Evolutionary conservation across 1,284 basidiomycete species (phyloP).

Genomic region (Papiliotrema terrestris): DNA sequence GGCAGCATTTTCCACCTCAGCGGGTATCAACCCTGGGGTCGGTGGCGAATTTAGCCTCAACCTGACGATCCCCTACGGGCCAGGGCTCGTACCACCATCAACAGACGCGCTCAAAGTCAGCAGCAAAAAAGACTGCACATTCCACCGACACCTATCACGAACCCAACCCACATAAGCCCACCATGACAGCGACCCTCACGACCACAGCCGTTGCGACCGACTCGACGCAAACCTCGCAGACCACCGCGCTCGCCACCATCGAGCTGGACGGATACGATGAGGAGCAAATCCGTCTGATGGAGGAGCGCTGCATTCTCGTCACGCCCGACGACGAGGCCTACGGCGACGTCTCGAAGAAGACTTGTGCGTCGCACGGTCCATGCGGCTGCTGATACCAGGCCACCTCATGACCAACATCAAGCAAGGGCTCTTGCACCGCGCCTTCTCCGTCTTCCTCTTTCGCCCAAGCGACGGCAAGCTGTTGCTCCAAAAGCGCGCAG

Average conservation of each 20-base stretch:
- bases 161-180: background rate
- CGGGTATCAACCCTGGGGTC: too few relatives aligned
- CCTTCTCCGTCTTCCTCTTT: slow-evolving; percentile 97
- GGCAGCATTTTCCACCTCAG: background rate
- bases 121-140: background rate
- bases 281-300: slow-evolving; percentile 74
- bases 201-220: background rate
- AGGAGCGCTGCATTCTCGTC: slow-evolving; percentile 94
- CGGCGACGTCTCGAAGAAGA: slow-evolving; percentile 94
- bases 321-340: slow-evolving; percentile 83
- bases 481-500: slow-evolving; percentile 90
- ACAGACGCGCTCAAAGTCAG: background rate
- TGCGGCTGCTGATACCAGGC: slow-evolving; percentile 54
- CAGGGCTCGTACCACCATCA: background rate
- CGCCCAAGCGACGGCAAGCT: slow-evolving; percentile 89
- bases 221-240: background rate
- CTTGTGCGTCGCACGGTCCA: slow-evolving; percentile 60
- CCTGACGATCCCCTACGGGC: too few relatives aligned
- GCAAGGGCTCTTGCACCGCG: slow-evolving; percentile 91
- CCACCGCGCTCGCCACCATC: slow-evolving; percentile 10
- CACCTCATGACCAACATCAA: slow-evolving; percentile 98
- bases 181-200: slow-evolving; percentile 13
- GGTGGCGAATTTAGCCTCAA: too few relatives aligned
- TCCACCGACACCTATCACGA: background rate
- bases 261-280: slow-evolving; percentile 48